phyloP scores from a whole-genome alignment of 208 protist genomes.

The Leishmania tarentolae region DNA sequence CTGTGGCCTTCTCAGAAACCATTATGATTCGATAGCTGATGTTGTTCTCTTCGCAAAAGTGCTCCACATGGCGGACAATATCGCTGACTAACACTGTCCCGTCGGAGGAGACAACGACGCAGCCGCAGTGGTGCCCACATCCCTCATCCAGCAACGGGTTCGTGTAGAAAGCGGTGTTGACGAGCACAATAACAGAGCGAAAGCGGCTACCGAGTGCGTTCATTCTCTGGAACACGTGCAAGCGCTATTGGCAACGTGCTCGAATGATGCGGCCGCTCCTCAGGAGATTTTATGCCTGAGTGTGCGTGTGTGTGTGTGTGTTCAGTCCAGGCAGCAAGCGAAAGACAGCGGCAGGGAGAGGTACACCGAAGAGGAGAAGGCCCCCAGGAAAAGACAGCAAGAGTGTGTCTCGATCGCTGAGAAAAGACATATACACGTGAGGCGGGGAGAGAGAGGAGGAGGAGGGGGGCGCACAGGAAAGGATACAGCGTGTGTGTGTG shows the following conservation, averaged over 20 bases:
- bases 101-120: slow-evolving; percentile 9
- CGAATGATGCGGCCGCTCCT: neutral
- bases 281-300: neutral
- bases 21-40: neutral
- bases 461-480: neutral
- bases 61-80: neutral
- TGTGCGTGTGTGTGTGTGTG: neutral
- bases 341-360: neutral
- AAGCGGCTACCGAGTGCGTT: slow-evolving; percentile 45
- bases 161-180: neutral
- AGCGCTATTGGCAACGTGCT: neutral
- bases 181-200: slow-evolving; percentile 37
- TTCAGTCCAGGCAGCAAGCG: neutral
- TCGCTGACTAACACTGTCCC: neutral
- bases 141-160: neutral
- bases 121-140: slow-evolving; percentile 25
- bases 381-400: neutral
- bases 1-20: neutral
- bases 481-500: neutral
- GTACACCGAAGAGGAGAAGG: neutral
- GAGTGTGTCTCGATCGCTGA: neutral
- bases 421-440: neutral
- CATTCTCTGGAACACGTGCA: slow-evolving; percentile 24
- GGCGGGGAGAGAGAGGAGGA: neutral
- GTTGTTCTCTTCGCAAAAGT: slow-evolving; percentile 13